Evolutionary conservation across 805 yeast genomes (phyloP).

Genomic region (Yamadazyma nakazawae): DNA sequence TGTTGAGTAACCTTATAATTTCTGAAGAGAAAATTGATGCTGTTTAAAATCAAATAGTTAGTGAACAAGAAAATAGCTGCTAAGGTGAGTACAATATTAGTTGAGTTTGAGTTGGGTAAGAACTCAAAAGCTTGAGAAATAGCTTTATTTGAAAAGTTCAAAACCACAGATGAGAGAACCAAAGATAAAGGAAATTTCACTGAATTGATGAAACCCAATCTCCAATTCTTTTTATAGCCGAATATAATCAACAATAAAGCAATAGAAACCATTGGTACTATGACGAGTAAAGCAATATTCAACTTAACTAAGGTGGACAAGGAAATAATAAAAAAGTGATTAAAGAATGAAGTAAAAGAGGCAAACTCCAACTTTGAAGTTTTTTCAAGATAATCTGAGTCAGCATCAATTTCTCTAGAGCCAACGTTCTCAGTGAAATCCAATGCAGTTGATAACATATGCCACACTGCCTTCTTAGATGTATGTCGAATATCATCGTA

Average conservation of each 20-base stretch:
- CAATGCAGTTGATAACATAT: slow-evolving; percentile 72
- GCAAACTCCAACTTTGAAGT: slow-evolving; percentile 35
- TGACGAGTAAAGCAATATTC: slow-evolving; percentile 50
- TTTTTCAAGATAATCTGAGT: slow-evolving; percentile 21
- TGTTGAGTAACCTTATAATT: slow-evolving; percentile 33
- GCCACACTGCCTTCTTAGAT: slow-evolving; percentile 70
- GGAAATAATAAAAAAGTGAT: slow-evolving; percentile 55
- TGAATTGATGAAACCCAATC: slow-evolving; percentile 32
- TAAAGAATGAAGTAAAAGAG: slow-evolving; percentile 63
- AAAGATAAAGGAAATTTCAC: slow-evolving; percentile 61
- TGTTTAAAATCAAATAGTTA: slow-evolving; percentile 56
- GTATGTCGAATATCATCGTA: slow-evolving; percentile 67
- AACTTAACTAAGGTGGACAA: slow-evolving; percentile 45
- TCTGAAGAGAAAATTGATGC: slow-evolving; percentile 31
- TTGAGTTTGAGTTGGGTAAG: slow-evolving; percentile 39
- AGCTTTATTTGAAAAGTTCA: slow-evolving; percentile 21
- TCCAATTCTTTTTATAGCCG: slow-evolving; percentile 48
- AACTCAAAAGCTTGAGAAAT: slow-evolving; percentile 22
- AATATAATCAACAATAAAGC: slow-evolving; percentile 47
- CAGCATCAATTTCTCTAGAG: slow-evolving; percentile 30
- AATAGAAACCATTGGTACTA: slow-evolving; percentile 52
- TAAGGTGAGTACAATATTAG: slow-evolving; percentile 35
- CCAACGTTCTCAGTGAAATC: slow-evolving; percentile 51
- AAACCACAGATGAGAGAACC: slow-evolving; percentile 36
- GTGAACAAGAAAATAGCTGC: slow-evolving; percentile 48